Percentiles rank a stretch among this genome's conserved stretches.
phyloP scores from a whole-genome alignment of 306 rosid species.

The Vigna mungo region DNA sequence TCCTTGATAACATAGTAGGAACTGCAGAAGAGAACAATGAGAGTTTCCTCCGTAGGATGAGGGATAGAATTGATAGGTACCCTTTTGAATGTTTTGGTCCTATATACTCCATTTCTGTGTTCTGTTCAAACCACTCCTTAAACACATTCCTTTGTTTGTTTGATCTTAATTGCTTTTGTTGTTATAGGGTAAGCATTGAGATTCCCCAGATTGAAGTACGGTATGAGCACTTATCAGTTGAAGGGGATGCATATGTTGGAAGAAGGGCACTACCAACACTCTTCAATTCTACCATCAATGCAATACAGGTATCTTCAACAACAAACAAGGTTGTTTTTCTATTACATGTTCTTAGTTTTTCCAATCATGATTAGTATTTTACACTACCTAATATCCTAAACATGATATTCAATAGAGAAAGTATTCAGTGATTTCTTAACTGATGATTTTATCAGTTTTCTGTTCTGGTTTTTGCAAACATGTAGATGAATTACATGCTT shows the following conservation, averaged over 20 bases:
- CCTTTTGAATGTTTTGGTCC: background rate
- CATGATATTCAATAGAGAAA: too few species aligned
- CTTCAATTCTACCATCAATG: slow-evolving; percentile 63
- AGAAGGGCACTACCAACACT: slow-evolving; percentile 82
- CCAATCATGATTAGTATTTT: too few species aligned
- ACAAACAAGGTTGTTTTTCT: too few species aligned
- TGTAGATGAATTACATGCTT: slow-evolving; percentile 3
- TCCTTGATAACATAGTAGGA: slow-evolving; percentile 63
- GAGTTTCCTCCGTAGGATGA: slow-evolving; percentile 59
- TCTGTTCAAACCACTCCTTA: background rate
- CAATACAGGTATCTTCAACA: slow-evolving; percentile 52
- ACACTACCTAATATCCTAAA: too few species aligned
- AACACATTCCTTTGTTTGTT: background rate
- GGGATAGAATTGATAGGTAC: slow-evolving; percentile 55
- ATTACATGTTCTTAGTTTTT: too few species aligned
- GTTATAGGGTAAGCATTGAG: slow-evolving; percentile 69
- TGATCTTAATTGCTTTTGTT: background rate
- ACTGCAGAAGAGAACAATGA: slow-evolving; percentile 76
- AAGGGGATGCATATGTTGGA: slow-evolving; percentile 85
- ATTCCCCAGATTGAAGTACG: slow-evolving; percentile 81
- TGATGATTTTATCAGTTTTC: background rate
- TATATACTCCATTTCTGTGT: background rate
- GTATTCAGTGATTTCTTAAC: too few species aligned
- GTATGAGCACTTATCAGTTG: slow-evolving; percentile 66
- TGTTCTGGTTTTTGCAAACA: too few species aligned